Base-by-base conservation (phyloP, 768 basidiomycete species). In the Neoboletus subvelutipes region DNA sequence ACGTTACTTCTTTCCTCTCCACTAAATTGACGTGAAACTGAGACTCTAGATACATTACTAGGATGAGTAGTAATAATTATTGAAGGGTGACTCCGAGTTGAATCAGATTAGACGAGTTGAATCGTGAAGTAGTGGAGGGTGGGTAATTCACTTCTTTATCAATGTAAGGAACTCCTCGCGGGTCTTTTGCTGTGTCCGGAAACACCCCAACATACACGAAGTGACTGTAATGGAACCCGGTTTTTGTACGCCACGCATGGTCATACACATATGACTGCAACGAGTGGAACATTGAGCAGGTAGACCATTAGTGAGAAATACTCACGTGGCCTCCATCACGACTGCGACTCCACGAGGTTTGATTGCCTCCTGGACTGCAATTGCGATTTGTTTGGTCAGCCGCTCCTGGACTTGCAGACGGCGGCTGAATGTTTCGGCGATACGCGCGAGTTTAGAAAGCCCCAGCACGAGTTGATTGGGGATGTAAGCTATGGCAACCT, bases 161-260 rank as follows among this genome's bases (percentile, higher is more conserved):
- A 95, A 79, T 18, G 90, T 92, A 60, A 94, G 84, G 77, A 95
- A 95, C 72, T 98, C 97, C 75, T 97, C 95, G 31, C 97, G 84
- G 34, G 96, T 99, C 78, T 99, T 98, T 74, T 98, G 95, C 64
- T 95, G 91, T n/a, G 91, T 89, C 57, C 97, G 84, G 83, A 99
- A 99, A 71, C 94, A 97, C 17, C 97, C 97, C 51, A 98, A 79
- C 97, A 99, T 99, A 64, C 94, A 96, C 6, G 92, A 94, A 7
- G 97, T 99, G 45, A 94, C 89, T 1, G 97, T 99, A 24, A 90
- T 84, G 8, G 96, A 82, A 26, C 97, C 97, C 3, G 96, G 96
- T 75, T 99, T 99, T 76, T 99, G 97, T 10, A 99, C 97, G 52
- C 97, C 97, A 60, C 97, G 89, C 96, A 98, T 98, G 4, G 96